Base-by-base conservation (phyloP, 1,139 yeast species). In the Taphrina deformans region DNA sequence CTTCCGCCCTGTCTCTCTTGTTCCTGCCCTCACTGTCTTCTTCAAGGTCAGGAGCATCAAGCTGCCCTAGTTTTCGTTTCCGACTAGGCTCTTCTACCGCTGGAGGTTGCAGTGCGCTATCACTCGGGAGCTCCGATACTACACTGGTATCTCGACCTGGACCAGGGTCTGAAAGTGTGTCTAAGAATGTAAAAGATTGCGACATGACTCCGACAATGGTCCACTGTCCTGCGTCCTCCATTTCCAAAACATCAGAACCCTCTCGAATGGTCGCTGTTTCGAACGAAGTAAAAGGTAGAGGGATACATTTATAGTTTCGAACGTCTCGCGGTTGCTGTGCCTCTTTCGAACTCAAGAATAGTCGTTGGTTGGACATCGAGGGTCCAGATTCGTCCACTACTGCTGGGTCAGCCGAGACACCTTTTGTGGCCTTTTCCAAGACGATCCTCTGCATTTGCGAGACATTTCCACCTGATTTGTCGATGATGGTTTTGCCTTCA, bases 381-480 rank as follows among this genome's bases (percentile, higher is more conserved):
- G 10, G 58, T 31, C 45, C 44, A 9, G 21, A 38, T 29, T 18
- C 40, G 5, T 46, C 16, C 38, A 18, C n/a, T 12, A 10, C 16
- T n/a, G n/a, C 40, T 40, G 21, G 45, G 14, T 6, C 23, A 3
- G 41, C 55, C 23, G 46, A 7, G 14, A 3, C 29, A 21, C 9
- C 27, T 23, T 50, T 38, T 21, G n/a, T 10, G 40, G 31, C 53
- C 33, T 35, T 51, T 41, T 63, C 66, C 35, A 64, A 51, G 31
- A 59, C 51, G 33, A 64, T 44, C 24, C 50, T 52, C 31, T 59
- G 64, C 66, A 64, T 64, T 46, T 64, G 66, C 35, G 59, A 52
- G 23, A 64, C 44, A 33, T 44, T 51, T 9, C 64, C 66, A 16
- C 27, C 24, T 7, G 40, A 60, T 16, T 45, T 56, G 9, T 56